phyloP scores from a whole-genome alignment of 148 eudicot genomes.

The Spergularia bocconei region DNA sequence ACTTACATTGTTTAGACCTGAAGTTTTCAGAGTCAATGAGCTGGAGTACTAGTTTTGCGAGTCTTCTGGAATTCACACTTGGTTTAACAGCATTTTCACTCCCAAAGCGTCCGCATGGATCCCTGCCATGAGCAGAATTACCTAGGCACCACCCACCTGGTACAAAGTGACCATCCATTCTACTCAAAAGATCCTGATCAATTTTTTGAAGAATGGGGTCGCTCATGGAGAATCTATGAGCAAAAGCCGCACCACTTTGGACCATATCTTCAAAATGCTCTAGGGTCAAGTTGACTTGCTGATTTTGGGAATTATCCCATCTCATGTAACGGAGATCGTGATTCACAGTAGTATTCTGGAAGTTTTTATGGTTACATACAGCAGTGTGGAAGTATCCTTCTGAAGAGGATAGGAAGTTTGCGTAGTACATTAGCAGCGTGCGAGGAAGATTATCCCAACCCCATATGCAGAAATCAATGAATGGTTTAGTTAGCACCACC shows the following conservation, averaged over 20 bases:
- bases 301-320: constrained; percentile 63
- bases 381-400: constrained; percentile 96
- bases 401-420: constrained; percentile 67
- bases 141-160: constrained; percentile 79
- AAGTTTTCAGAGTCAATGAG: constrained; percentile 80
- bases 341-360: constrained; percentile 90
- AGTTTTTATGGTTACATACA: constrained; percentile 84
- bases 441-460: constrained; percentile 99
- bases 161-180: constrained; percentile 42
- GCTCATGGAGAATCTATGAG: constrained; percentile 48
- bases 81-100: constrained; percentile 62
- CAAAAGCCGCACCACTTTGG: constrained; percentile 80
- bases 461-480: constrained; percentile 85
- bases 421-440: constrained; percentile 85
- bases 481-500: constrained; percentile 73
- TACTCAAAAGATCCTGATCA: constrained; percentile 58
- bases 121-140: constrained; percentile 28
- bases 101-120: constrained; percentile 60
- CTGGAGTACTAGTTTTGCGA: constrained; percentile 61
- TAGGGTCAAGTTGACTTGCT: constrained; percentile 60
- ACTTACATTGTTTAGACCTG: constrained; percentile 80
- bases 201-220: constrained; percentile 74
- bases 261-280: constrained; percentile 63
- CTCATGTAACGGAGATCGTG: constrained; percentile 59
- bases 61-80: constrained; percentile 55